phyloP scores from a whole-genome alignment of 345 rosid genomes.

The Barbarea vulgaris region DNA sequence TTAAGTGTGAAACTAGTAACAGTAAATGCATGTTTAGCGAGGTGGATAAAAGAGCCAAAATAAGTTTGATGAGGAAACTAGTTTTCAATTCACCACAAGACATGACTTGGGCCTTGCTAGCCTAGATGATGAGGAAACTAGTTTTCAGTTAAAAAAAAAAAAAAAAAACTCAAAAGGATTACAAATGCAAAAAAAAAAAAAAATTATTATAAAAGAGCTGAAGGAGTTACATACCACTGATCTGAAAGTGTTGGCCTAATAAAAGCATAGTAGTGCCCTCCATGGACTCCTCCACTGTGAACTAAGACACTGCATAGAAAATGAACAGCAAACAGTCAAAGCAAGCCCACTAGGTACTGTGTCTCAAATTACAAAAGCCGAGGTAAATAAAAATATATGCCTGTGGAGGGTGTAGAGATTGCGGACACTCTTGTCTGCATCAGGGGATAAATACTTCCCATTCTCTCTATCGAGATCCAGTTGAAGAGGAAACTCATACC shows the following conservation, averaged over 20 bases:
- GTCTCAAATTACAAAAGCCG: constrained; percentile 11
- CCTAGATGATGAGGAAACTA: constrained; percentile 22
- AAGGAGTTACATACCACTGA: constrained; percentile 62
- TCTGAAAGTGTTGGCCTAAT: constrained; percentile 92
- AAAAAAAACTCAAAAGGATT: background rate
- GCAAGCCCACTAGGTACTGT: constrained; percentile 5
- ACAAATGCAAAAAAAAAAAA: too few relatives aligned
- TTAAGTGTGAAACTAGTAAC: background rate
- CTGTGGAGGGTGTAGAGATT: constrained; percentile 95
- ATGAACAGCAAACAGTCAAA: constrained; percentile 24
- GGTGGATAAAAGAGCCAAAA: constrained; percentile 15
- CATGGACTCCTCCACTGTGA: constrained; percentile 98
- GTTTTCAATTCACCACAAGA: too few relatives aligned
- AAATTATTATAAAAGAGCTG: constrained; percentile 2
- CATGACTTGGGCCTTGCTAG: constrained; percentile 21
- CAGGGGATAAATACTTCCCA: constrained; percentile 88
- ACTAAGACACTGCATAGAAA: constrained; percentile 74
- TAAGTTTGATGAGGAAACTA: too few relatives aligned
- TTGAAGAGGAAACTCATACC: constrained; percentile 94
- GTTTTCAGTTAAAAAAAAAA: background rate
- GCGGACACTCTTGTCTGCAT: constrained; percentile 84
- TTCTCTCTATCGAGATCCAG: constrained; percentile 92
- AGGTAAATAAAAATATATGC: constrained; percentile 42
- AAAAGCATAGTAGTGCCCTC: constrained; percentile 97
- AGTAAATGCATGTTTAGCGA: background rate